These are phyloP conservation scores for Fusarium metavorans DNA, from an alignment of 2,329 filamentous ascomycete species.

Conservation along the genomic window DNA sequence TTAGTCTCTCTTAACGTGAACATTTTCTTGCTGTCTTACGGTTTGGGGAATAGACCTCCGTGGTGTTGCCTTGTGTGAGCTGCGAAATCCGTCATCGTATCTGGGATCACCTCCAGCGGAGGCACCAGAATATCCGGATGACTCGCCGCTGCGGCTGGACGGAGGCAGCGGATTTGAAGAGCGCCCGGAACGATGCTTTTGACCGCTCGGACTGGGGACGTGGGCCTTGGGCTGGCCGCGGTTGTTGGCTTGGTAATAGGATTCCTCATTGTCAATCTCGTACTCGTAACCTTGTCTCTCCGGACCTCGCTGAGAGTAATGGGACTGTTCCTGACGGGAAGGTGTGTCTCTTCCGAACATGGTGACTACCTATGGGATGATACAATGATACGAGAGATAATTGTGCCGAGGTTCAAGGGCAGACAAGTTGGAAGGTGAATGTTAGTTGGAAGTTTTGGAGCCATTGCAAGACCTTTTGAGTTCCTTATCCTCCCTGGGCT, in stretches of 20 bases:
- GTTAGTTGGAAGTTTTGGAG: no score
- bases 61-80: no score
- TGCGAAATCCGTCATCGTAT: background rate
- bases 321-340: background rate
- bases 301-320: background rate
- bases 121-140: background rate
- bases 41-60: no score
- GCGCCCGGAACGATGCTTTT: no score
- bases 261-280: no score
- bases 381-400: background rate
- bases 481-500: background rate
- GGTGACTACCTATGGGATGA: background rate
- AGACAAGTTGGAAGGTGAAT: no score
- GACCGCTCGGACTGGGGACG: no score
- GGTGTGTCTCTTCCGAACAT: background rate
- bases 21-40: no score
- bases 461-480: background rate
- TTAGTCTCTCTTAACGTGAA: no score
- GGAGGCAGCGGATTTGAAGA: background rate
- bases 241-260: no score
- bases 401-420: no score
- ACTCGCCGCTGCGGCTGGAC: background rate
- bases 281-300: background rate
- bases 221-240: background rate
- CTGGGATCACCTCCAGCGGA: background rate